Evolutionary conservation across 2,329 filamentous ascomycete genomes (phyloP).

Genomic region (Pochonia chlamydosporia): DNA sequence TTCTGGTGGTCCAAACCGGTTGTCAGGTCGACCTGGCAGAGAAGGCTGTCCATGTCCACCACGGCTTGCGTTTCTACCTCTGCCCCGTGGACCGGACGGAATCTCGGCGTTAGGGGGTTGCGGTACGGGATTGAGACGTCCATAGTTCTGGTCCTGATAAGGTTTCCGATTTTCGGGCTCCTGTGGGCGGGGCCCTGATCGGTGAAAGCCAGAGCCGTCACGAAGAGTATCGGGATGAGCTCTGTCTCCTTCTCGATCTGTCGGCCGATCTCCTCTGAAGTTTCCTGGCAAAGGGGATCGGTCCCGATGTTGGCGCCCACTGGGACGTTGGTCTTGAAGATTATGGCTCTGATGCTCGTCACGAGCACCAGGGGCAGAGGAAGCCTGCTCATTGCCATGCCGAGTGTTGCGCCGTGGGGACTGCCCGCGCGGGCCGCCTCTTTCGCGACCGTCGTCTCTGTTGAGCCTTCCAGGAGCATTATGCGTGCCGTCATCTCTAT

Average conservation of each 20-base stretch:
- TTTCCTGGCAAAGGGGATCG: slow-evolving; percentile 22
- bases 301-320: slow-evolving; percentile 25
- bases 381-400: slow-evolving; percentile 22
- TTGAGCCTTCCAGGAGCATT: slow-evolving; percentile 25
- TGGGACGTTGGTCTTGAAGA: slow-evolving; percentile 27
- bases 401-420: slow-evolving; percentile 43
- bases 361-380: slow-evolving; percentile 28
- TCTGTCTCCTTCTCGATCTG: slow-evolving; percentile 34
- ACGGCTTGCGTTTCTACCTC: slow-evolving; percentile 38
- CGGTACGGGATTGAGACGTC: slow-evolving; percentile 49
- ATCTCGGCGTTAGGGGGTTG: slow-evolving; percentile 36
- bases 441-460: slow-evolving; percentile 41
- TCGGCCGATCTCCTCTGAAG: slow-evolving; percentile 27
- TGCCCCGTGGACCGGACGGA: slow-evolving; percentile 52
- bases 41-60: slow-evolving; percentile 25
- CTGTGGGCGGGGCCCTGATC: slow-evolving; percentile 26
- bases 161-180: slow-evolving; percentile 45
- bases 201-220: slow-evolving; percentile 33
- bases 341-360: slow-evolving; percentile 44
- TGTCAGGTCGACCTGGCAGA: slow-evolving; percentile 35
- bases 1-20: slow-evolving; percentile 34
- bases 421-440: slow-evolving; percentile 30
- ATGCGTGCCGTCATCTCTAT: slow-evolving; percentile 25
- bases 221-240: slow-evolving; percentile 30
- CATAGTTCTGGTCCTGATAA: slow-evolving; percentile 57